These are phyloP conservation scores for Oehlia diaphana DNA, from an alignment of 192 early-diverging fungal genomes.

Conservation along the genomic window DNA sequence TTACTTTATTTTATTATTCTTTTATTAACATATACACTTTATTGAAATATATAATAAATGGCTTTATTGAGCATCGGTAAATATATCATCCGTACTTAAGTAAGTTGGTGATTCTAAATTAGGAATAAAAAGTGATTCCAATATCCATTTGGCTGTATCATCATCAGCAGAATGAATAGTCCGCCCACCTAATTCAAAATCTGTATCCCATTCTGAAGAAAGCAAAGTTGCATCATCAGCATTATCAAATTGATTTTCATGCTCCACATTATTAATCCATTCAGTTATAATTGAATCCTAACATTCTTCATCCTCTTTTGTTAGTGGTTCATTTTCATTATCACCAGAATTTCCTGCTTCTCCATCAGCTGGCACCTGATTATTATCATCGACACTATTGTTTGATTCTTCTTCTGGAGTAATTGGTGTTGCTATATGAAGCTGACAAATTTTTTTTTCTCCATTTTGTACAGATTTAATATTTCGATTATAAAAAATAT, in stretches of 20 bases:
- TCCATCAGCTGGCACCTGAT: background rate
- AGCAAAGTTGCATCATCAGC: background rate
- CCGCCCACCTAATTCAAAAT: background rate
- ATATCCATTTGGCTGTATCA: background rate
- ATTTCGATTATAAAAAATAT: constrained; percentile 8
- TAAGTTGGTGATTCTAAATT: background rate
- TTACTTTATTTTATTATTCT: too few species aligned
- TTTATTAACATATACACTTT: too few species aligned
- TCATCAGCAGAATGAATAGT: background rate
- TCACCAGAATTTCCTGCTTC: background rate
- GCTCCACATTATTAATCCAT: background rate
- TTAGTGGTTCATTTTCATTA: background rate
- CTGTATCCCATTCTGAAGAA: background rate
- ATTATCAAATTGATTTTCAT: constrained; percentile 14
- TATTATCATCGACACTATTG: background rate
- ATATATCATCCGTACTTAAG: background rate
- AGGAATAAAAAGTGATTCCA: background rate
- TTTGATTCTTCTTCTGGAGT: background rate
- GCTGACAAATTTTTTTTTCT: background rate
- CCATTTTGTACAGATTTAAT: background rate
- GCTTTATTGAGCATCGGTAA: background rate
- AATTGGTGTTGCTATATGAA: constrained; percentile 20
- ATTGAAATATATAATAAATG: too few species aligned
- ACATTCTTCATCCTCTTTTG: background rate
- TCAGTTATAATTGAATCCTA: background rate